Evolutionary conservation across 2,329 filamentous ascomycete species (phyloP).

Genomic region (Penicillium palitans): DNA sequence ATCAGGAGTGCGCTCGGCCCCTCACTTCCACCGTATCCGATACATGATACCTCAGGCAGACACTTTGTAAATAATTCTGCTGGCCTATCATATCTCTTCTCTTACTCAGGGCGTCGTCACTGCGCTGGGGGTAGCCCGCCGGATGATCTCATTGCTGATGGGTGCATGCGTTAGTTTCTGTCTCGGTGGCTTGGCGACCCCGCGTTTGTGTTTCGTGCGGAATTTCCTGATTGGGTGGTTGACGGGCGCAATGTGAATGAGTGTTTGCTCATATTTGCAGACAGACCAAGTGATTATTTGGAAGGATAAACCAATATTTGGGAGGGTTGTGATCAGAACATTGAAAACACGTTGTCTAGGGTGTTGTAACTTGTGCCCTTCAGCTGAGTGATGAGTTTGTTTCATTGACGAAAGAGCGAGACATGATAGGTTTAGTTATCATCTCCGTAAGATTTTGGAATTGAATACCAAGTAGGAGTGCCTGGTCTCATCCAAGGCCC

Average conservation of each 20-base stretch:
- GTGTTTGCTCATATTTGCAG: neutral
- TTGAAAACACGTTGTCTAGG: neutral
- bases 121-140: neutral
- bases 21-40: neutral
- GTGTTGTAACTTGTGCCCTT: neutral
- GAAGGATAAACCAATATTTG: too few relatives aligned
- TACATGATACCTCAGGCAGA: neutral
- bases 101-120: slow-evolving; percentile 19
- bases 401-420: too few relatives aligned
- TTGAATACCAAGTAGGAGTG: neutral
- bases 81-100: slow-evolving; percentile 18
- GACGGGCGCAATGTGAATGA: neutral
- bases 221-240: neutral
- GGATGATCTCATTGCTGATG: slow-evolving; percentile 19
- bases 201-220: slow-evolving; percentile 12
- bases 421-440: neutral
- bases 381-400: neutral
- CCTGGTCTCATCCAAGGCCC: neutral
- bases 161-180: slow-evolving; percentile 5
- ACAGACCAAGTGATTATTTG: too few relatives aligned
- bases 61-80: neutral
- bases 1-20: slow-evolving; percentile 2
- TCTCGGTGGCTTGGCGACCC: slow-evolving; percentile 21
- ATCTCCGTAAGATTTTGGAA: neutral
- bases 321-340: neutral